Evolutionary conservation across 495 filamentous ascomycete species (phyloP), one percentile per base, ranked within the genome.

Genomic region (Neurospora sp.): DNA sequence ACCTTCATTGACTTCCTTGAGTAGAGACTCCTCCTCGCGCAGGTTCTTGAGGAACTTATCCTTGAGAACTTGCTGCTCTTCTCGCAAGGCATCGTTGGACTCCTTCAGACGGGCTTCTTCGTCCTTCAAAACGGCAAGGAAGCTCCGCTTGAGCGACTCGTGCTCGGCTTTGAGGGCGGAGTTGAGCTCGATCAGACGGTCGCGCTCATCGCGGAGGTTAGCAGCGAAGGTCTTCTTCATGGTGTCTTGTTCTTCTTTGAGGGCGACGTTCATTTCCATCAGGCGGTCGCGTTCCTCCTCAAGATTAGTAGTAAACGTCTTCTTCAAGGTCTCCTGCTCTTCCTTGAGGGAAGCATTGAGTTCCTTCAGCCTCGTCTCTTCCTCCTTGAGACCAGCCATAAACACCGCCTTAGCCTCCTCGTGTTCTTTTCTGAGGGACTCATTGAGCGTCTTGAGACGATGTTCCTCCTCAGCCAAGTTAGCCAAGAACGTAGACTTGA

Each of bases 191-290:
- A 96, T 92, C 2, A 96, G 87, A 71, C 89, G 86, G 71, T 94
- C 90, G 75, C 90, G 91, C 80, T 98, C 92, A 0, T 90, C 89
- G 39, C 84, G 84, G 9, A 84, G 84, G 41, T 84, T 88, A 12
- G 89, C 86, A 1, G 78, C 41, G 72, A 97, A 88, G 31, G 93
- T 90, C 20, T 88, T 85, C 77, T 97, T 93, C 10, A 97, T 87
- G 71, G 88, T 84, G 71, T 94, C 90, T 72, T 90, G 92, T 78
- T 97, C 92, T 0, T 90, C 88, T 38, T 85, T 85, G 39, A 92
- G 84, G 39, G 89, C 87, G 78, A 73, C 74, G 37, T 81, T 79
- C 40, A 73, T 71, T 0, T 78, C 77, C 66, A 69, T 77, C 4
- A 81, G 78, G 2, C 75, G 71, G 1, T 74, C 39, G 31, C 79